Evolutionary conservation across 2,329 filamentous ascomycete species (phyloP).

Genomic region (Verticillium nubilum): DNA sequence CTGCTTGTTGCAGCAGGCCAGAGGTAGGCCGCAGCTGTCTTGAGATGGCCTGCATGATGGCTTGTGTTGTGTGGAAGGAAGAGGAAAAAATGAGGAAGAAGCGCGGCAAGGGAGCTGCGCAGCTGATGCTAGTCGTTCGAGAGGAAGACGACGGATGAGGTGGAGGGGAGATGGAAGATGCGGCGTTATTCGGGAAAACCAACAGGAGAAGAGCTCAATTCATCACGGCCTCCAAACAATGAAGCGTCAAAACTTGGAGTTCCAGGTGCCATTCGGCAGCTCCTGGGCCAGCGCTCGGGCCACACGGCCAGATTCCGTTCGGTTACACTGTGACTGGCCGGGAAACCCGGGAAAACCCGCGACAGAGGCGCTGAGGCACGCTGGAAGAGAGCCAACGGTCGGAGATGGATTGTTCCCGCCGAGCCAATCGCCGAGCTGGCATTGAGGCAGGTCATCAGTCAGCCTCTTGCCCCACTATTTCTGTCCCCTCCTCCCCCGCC

Average conservation of each 20-base stretch:
- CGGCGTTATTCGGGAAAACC: neutral
- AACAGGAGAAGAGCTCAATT: constrained; percentile 1
- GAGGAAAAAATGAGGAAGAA: constrained; percentile 3
- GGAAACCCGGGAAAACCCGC: constrained; percentile 13
- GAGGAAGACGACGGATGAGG: neutral
- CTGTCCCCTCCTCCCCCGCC: neutral
- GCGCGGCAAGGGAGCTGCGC: constrained; percentile 4
- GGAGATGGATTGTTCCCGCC: neutral
- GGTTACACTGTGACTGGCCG: neutral
- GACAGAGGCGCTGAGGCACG: neutral
- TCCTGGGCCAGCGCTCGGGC: neutral
- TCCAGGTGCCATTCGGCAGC: neutral
- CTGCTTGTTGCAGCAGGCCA: constrained; percentile 60
- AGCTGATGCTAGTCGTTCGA: neutral
- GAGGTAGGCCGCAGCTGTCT: constrained; percentile 63
- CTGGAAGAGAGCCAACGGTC: neutral
- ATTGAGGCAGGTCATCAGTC: constrained; percentile 5
- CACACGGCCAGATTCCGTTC: neutral
- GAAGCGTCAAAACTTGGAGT: constrained; percentile 4
- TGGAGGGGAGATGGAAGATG: constrained; percentile 2
- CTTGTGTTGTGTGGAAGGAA: constrained; percentile 7
- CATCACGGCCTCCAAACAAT: constrained; percentile 1
- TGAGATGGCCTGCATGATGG: constrained; percentile 79
- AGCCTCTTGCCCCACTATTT: neutral
- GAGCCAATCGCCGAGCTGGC: neutral